These are phyloP conservation scores for Cordyceps sp. DNA, from an alignment of 2,329 filamentous ascomycete species.

Conservation along the genomic window DNA sequence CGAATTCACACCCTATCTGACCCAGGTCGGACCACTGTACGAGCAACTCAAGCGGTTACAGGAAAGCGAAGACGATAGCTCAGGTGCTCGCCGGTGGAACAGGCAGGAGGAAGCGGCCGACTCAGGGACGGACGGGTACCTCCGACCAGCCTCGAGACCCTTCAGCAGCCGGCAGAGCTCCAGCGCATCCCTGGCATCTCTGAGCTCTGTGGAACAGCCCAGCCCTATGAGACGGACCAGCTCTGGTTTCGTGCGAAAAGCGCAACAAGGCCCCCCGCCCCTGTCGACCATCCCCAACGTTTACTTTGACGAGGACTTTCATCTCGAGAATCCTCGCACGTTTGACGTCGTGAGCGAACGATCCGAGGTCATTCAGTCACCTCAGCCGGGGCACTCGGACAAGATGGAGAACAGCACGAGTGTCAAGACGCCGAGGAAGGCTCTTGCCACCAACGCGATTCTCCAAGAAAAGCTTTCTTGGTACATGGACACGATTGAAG, in stretches of 20 bases:
- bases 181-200: slow-evolving; percentile 28
- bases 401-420: slow-evolving; percentile 39
- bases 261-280: slow-evolving; percentile 59
- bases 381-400: slow-evolving; percentile 35
- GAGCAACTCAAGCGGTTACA: slow-evolving; percentile 78
- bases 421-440: slow-evolving; percentile 51
- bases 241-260: slow-evolving; percentile 36
- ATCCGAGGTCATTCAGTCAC: slow-evolving; percentile 77
- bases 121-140: slow-evolving; percentile 22
- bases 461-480: slow-evolving; percentile 95
- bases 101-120: slow-evolving; percentile 27
- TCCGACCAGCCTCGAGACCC: slow-evolving; percentile 23
- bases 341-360: slow-evolving; percentile 95
- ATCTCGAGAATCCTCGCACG: slow-evolving; percentile 84
- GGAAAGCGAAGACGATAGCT: slow-evolving; percentile 52
- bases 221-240: slow-evolving; percentile 26
- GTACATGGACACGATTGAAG: slow-evolving; percentile 99
- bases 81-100: slow-evolving; percentile 21
- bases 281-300: slow-evolving; percentile 82
- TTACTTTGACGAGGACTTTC: slow-evolving; percentile 92
- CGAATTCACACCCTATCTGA: slow-evolving; percentile 71
- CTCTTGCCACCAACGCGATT: slow-evolving; percentile 89
- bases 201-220: slow-evolving; percentile 30
- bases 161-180: slow-evolving; percentile 16
- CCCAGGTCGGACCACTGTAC: slow-evolving; percentile 73